A percentile compares a stretch with the other conserved stretches of the same genome.
Conservation (phyloP, 176 grass and related monocot species). For the Luzula sylvatica region DNA sequence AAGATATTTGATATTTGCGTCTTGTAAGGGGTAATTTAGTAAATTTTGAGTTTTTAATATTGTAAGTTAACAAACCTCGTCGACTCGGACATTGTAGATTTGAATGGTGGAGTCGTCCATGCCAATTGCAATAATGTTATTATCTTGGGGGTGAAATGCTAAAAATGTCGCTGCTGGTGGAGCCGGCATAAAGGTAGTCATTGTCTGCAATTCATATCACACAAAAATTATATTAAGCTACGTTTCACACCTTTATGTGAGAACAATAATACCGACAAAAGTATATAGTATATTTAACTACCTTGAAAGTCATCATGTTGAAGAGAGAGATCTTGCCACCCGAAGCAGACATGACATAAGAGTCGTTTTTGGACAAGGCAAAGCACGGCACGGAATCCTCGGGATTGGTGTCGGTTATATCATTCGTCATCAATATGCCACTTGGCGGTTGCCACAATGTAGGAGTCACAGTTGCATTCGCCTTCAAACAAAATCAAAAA, state of each 20-base stretch:
- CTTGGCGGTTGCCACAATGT: conserved; percentile 89
- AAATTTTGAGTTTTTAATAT: too few species aligned
- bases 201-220: conserved; percentile 36
- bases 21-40: too few species aligned
- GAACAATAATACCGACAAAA: too few species aligned
- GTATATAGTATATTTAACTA: too few species aligned
- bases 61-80: conserved; percentile 52
- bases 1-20: background rate
- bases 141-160: conserved; percentile 98
- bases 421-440: conserved; percentile 99
- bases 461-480: conserved; percentile 66
- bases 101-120: conserved; percentile 98
- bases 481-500: conserved; percentile 41
- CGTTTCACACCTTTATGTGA: too few species aligned
- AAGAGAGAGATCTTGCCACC: conserved; percentile 95
- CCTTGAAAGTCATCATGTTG: conserved; percentile 99
- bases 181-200: conserved; percentile 98
- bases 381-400: conserved; percentile 93
- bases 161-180: conserved; percentile 95
- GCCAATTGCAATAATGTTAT: conserved; percentile 99
- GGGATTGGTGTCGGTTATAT: conserved; percentile 69
- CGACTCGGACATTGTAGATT: conserved; percentile 97
- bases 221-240: background rate
- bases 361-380: conserved; percentile 99
- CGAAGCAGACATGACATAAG: conserved; percentile 99